These are phyloP conservation scores for Carex cristatella DNA, from an alignment of 176 grass and related monocot genomes.

Conservation along the genomic window DNA sequence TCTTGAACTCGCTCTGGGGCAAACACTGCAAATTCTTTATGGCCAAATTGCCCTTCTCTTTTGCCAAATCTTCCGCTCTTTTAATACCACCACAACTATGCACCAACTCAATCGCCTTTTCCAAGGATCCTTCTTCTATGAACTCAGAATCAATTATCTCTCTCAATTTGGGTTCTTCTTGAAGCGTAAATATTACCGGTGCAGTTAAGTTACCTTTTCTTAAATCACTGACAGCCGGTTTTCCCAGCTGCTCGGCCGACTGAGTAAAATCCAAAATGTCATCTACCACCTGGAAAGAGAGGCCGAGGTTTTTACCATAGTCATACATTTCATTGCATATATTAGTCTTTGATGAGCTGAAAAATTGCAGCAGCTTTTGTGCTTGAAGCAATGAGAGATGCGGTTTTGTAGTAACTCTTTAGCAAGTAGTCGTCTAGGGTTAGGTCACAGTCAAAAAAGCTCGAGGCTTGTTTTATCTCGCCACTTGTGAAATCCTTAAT, in stretches of 20 bases:
- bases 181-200: conserved; percentile 67
- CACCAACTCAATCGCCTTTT: conserved; percentile 58
- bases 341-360: conserved; percentile 31
- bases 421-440: conserved; percentile 86
- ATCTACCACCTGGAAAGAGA: conserved; percentile 89
- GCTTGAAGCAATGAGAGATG: conserved; percentile 81
- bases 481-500: conserved; percentile 96
- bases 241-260: conserved; percentile 80
- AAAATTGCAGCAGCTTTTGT: conserved; percentile 84
- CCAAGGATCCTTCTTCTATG: conserved; percentile 49
- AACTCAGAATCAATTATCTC: conserved; percentile 81
- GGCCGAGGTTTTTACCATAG: conserved; percentile 76
- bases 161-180: conserved; percentile 46
- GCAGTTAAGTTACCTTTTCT: conserved; percentile 78
- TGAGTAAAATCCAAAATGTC: conserved; percentile 96
- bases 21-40: conserved; percentile 56
- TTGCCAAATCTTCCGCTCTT: conserved; percentile 61
- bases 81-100: conserved; percentile 47
- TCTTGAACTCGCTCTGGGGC: conserved; percentile 56
- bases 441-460: conserved; percentile 67
- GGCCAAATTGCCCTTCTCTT: conserved; percentile 60
- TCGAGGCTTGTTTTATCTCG: conserved; percentile 87
- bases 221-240: conserved; percentile 68
- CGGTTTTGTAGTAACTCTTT: conserved; percentile 97
- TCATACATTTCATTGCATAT: conserved; percentile 81